Evolutionary conservation across 768 basidiomycete species (phyloP).

Genomic region (Tulasnella sp.): DNA sequence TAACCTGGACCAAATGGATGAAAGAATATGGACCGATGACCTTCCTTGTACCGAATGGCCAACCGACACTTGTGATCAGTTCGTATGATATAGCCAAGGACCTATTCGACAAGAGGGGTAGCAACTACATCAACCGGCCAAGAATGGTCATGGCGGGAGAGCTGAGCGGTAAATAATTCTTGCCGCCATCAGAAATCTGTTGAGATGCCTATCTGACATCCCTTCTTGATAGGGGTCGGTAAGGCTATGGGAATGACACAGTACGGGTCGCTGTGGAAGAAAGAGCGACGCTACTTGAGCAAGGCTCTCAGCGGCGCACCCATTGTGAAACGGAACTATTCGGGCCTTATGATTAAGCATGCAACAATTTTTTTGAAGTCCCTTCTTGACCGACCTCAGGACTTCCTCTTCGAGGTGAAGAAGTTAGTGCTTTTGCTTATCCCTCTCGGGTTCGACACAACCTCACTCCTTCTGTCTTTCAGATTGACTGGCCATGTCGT

Average conservation of each 20-base stretch:
- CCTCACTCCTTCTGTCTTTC: neutral
- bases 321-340: neutral
- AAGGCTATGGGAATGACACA: slow-evolving; percentile 1
- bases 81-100: slow-evolving; percentile 41
- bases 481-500: neutral
- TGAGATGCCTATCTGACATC: neutral
- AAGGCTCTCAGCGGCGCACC: neutral
- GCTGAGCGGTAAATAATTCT: neutral
- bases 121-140: slow-evolving; percentile 44
- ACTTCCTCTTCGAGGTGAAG: neutral
- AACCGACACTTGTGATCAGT: slow-evolving; percentile 42
- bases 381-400: neutral
- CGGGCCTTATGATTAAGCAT: neutral
- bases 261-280: neutral
- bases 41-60: slow-evolving; percentile 33
- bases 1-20: slow-evolving; percentile 46
- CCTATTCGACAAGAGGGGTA: slow-evolving; percentile 44
- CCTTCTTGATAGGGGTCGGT: neutral
- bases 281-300: neutral
- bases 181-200: neutral
- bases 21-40: slow-evolving; percentile 40
- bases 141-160: slow-evolving; percentile 32
- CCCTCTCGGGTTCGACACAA: neutral
- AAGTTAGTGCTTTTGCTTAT: neutral
- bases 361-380: neutral